Evolutionary conservation across 768 basidiomycete species (phyloP), one percentile per base, ranked within the genome.

Genomic region (Auriscalpium vulgare): DNA sequence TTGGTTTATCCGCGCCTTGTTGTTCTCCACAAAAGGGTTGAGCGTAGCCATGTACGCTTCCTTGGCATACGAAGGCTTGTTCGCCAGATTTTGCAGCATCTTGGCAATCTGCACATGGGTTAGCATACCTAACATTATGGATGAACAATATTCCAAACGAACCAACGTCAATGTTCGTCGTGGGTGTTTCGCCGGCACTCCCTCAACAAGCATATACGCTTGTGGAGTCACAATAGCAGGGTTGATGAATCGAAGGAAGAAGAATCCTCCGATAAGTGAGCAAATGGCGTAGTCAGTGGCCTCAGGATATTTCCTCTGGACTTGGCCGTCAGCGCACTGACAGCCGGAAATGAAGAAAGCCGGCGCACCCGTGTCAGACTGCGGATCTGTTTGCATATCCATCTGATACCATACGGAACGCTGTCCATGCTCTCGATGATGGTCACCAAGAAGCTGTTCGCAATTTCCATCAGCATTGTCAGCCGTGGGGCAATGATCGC

Each of bases 391-490:
- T 99, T 99, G 75, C 97, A 99, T 67, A 99, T 99, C 97, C 97
- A 99, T 62, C 97, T 82, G 60, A 99, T 99, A 65, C 97, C 97
- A 66, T 99, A 99, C 29, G 97, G 97, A 13, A 98, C 97, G 64
- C 88, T 94, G 65, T 99, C 97, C 85, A 97, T 85, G 60, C 91
- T 94, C 60, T 97, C 95, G 65, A 99, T 98, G 66, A 99, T 99
- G 9, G 97, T 99, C 37, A 92, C 77, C 57, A 99, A 77, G 75
- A 99, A 98, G 65, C 88, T 91, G 66, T 98, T 98, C 49, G 97
- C 97, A 58, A 99, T 99, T 70, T 99, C 97, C 94, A 99, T 98
- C 60, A 99, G 79, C 97, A 99, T 98, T 3, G 94, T 95, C 50
- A 98, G 74, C 21, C 97, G 85, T 14, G 97, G 97, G 8, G 92